Evolutionary conservation across 176 grass and related monocot genomes (phyloP).

Genomic region (Musa troglodytarum): DNA sequence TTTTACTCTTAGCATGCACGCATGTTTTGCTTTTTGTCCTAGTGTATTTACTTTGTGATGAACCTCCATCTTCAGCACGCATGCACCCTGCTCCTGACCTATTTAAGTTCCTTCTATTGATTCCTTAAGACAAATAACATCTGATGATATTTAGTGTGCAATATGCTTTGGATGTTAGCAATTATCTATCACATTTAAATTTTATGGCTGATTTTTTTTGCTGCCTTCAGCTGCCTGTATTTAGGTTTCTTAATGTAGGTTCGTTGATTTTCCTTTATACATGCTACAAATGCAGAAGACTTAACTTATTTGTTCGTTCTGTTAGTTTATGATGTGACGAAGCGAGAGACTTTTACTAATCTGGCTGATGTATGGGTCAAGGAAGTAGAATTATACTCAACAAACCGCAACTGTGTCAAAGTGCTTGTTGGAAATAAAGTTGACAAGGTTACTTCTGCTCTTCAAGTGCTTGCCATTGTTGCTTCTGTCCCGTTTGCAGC

Average conservation of each 20-base stretch:
- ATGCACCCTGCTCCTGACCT: too few species aligned
- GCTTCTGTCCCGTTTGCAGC: not conserved
- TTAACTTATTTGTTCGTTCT: slow-evolving; percentile 24
- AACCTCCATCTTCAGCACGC: too few species aligned
- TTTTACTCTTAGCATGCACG: too few species aligned
- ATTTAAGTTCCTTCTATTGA: too few species aligned
- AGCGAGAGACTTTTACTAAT: slow-evolving; percentile 83
- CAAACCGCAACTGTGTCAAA: slow-evolving; percentile 75
- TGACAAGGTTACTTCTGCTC: slow-evolving; percentile 61
- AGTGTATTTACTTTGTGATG: too few species aligned
- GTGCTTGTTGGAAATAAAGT: slow-evolving; percentile 95
- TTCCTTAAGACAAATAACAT: too few species aligned
- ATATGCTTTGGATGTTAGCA: too few species aligned
- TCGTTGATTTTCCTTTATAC: not conserved
- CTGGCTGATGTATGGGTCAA: slow-evolving; percentile 89
- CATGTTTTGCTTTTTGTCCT: too few species aligned
- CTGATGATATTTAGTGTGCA: too few species aligned
- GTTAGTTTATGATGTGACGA: slow-evolving; percentile 95
- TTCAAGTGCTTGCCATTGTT: not conserved
- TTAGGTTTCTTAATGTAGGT: not conserved
- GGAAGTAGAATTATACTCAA: slow-evolving; percentile 81
- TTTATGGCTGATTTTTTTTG: too few species aligned
- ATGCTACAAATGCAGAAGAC: not conserved
- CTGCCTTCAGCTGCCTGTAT: not conserved
- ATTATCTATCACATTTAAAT: too few species aligned